These are phyloP conservation scores for Lactarius sanguifluus DNA, from an alignment of 768 basidiomycete genomes.

Conservation along the genomic window DNA sequence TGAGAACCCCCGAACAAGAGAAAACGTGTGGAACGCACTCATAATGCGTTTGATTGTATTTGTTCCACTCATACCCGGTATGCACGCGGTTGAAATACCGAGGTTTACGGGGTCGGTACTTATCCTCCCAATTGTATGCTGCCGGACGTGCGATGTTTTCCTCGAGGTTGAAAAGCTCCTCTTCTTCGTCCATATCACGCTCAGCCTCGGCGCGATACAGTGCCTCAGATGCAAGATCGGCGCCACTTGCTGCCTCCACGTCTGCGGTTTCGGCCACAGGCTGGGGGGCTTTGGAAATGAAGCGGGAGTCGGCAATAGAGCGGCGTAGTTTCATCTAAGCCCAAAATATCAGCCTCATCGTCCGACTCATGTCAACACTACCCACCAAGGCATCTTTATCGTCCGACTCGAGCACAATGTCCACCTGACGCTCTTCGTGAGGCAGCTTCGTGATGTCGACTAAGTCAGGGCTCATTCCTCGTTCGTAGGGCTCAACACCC, in stretches of 20 bases:
- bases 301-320: constrained; percentile 79
- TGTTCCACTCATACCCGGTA: constrained; percentile 99
- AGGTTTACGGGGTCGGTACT: constrained; percentile 95
- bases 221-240: constrained; percentile 85
- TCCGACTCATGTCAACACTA: constrained; percentile 12
- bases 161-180: constrained; percentile 93
- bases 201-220: constrained; percentile 90
- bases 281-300: constrained; percentile 75
- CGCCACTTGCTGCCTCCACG: constrained; percentile 58
- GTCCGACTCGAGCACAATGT: constrained; percentile 68
- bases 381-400: constrained; percentile 58
- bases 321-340: constrained; percentile 77
- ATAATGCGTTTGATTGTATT: constrained; percentile 99
- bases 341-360: constrained; percentile 15
- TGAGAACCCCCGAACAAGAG: constrained; percentile 22
- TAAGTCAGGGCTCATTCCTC: constrained; percentile 82
- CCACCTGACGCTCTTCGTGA: constrained; percentile 78
- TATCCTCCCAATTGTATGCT: constrained; percentile 98
- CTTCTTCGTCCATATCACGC: constrained; percentile 92
- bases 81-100: constrained; percentile 99
- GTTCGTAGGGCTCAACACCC: constrained; percentile 76
- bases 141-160: constrained; percentile 81
- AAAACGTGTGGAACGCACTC: constrained; percentile 60
- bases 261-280: constrained; percentile 55
- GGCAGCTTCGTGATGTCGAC: constrained; percentile 69